phyloP scores from a whole-genome alignment of 352 stramenopile species.

The Phytophthora foliorum region DNA sequence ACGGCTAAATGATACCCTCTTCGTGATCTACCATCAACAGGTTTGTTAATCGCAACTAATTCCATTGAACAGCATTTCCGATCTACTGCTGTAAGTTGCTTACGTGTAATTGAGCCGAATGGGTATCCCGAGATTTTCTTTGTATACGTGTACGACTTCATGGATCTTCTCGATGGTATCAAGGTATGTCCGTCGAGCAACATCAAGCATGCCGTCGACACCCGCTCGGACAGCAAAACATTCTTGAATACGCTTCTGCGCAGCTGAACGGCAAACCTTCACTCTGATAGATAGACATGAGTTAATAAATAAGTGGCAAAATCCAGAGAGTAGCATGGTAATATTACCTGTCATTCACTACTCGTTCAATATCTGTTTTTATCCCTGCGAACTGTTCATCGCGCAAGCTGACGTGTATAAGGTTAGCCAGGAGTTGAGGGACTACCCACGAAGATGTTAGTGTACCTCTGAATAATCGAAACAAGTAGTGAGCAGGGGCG shows the following conservation, averaged over 20 bases:
- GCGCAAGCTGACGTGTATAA: constrained; percentile 42
- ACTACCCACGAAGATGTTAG: background rate
- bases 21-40: constrained; percentile 41
- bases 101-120: constrained; percentile 87
- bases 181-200: constrained; percentile 82
- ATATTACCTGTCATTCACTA: constrained; percentile 89
- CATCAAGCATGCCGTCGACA: constrained; percentile 89
- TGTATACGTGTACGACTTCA: constrained; percentile 77
- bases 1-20: constrained; percentile 82
- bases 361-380: constrained; percentile 68
- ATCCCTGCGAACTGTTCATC: constrained; percentile 67
- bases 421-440: constrained; percentile 14
- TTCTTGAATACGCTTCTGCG: constrained; percentile 88
- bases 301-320: background rate
- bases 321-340: background rate
- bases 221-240: constrained; percentile 84
- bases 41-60: constrained; percentile 7
- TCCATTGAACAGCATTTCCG: background rate
- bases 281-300: constrained; percentile 43
- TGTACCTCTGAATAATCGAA: constrained; percentile 75
- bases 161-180: constrained; percentile 89
- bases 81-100: constrained; percentile 12
- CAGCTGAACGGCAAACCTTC: constrained; percentile 69
- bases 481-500: constrained; percentile 56
- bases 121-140: constrained; percentile 70